Evolutionary conservation across 371 early-diverging fungal species (phyloP).

Genomic region (Mucor irregularis): DNA sequence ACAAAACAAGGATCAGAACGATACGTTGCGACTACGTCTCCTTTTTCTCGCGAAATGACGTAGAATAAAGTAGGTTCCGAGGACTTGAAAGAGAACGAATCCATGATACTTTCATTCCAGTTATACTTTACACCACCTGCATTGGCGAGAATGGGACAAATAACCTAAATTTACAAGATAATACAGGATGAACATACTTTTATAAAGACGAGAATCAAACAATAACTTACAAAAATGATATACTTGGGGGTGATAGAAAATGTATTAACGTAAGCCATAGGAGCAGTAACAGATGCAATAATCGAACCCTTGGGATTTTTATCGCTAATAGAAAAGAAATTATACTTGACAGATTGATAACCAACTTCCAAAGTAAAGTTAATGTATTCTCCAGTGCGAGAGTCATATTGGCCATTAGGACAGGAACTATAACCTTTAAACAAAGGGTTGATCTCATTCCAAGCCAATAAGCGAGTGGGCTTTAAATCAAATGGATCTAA

Average conservation of each 20-base stretch:
- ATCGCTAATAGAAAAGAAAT: slow-evolving; percentile 64
- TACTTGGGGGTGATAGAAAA: slow-evolving; percentile 73
- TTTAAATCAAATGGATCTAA: slow-evolving; percentile 74
- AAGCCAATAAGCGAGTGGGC: slow-evolving; percentile 61
- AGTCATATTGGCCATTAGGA: slow-evolving; percentile 72
- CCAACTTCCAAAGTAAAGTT: slow-evolving; percentile 73
- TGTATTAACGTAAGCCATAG: slow-evolving; percentile 70
- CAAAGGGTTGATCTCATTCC: slow-evolving; percentile 66
- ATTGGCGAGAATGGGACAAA: slow-evolving; percentile 55
- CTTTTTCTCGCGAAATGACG: slow-evolving; percentile 67
- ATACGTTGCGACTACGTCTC: slow-evolving; percentile 64
- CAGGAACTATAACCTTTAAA: slow-evolving; percentile 72
- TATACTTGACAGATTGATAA: slow-evolving; percentile 61
- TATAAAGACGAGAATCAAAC: background rate
- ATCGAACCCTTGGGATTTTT: slow-evolving; percentile 62
- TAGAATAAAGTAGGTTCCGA: slow-evolving; percentile 62
- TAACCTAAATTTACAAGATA: slow-evolving; percentile 17
- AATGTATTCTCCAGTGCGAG: slow-evolving; percentile 69
- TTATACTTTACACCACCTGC: slow-evolving; percentile 63
- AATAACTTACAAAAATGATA: slow-evolving; percentile 57
- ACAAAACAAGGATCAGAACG: slow-evolving; percentile 62
- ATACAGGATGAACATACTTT: background rate
- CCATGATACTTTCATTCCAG: slow-evolving; percentile 70
- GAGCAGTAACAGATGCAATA: slow-evolving; percentile 61
- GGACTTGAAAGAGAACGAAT: slow-evolving; percentile 61